Conservation (phyloP, 352 stramenopile genomes). For the Phytophthora palmivora region DNA sequence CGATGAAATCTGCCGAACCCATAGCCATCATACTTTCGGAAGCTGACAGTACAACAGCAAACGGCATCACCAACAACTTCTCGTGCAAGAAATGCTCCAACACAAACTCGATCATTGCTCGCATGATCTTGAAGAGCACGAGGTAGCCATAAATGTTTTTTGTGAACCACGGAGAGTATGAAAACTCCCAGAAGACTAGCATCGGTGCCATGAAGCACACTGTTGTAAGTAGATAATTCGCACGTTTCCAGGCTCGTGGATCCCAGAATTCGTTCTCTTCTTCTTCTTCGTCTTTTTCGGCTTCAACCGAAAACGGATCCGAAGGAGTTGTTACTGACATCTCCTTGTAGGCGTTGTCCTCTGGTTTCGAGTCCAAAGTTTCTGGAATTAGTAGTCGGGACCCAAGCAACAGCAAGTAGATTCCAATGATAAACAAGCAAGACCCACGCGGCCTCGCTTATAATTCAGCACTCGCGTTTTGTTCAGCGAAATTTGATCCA, state of each 20-base stretch:
- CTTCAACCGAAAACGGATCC: conserved; percentile 68
- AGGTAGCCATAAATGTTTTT: conserved; percentile 93
- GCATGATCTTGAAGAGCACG: conserved; percentile 90
- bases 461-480: conserved; percentile 79
- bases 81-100: conserved; percentile 92
- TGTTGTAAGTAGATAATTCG: conserved; percentile 90
- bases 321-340: conserved; percentile 42
- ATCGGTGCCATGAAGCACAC: conserved; percentile 88
- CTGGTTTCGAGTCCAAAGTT: conserved; percentile 73
- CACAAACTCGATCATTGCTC: conserved; percentile 84
- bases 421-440: conserved; percentile 84
- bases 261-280: conserved; percentile 84
- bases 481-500: conserved; percentile 90
- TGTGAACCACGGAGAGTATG: conserved; percentile 94
- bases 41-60: conserved; percentile 90
- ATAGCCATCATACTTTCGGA: conserved; percentile 96
- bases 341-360: conserved; percentile 84
- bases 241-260: conserved; percentile 90
- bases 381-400: conserved; percentile 86
- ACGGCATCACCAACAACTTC: conserved; percentile 90
- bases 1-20: conserved; percentile 95
- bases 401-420: conserved; percentile 81
- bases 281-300: conserved; percentile 57
- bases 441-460: conserved; percentile 87
- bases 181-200: conserved; percentile 97